Evolutionary conservation across 495 filamentous ascomycete species (phyloP).

Genomic region (Rhypophila decipiens): DNA sequence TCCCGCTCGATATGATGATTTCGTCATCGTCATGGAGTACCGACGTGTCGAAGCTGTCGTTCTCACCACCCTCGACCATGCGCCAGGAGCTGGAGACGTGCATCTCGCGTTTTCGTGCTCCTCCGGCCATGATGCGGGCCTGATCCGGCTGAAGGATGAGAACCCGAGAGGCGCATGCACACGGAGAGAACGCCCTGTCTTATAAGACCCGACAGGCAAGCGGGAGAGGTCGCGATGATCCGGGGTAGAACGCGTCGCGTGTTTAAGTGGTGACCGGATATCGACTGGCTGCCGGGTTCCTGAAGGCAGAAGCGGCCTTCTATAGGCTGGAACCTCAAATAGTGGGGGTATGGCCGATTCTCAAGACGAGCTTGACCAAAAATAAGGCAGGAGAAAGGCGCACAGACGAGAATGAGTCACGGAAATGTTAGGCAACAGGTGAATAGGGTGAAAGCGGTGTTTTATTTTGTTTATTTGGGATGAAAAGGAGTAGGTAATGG

Average conservation of each 20-base stretch:
- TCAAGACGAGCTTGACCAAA: no score
- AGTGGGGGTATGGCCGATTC: constrained; percentile 13
- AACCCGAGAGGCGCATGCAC: no score
- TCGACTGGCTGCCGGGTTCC: not conserved
- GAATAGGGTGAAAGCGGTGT: not conserved
- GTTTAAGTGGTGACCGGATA: constrained; percentile 1
- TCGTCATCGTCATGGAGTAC: constrained; percentile 35
- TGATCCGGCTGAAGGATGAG: not conserved
- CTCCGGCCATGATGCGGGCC: constrained; percentile 7
- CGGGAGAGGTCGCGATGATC: not conserved
- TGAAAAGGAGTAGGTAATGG: no score
- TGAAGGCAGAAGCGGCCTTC: constrained; percentile 10
- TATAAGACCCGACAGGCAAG: not conserved
- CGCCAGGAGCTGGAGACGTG: constrained; percentile 43
- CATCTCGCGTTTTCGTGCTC: constrained; percentile 15
- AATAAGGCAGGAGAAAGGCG: not conserved
- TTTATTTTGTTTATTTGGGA: no score
- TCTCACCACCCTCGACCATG: constrained; percentile 43
- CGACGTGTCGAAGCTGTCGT: constrained; percentile 45
- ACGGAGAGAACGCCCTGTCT: not conserved
- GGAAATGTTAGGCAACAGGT: not conserved
- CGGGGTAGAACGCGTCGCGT: constrained; percentile 8
- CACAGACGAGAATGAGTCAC: not conserved
- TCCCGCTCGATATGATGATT: constrained; percentile 28
- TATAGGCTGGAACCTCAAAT: constrained; percentile 7